These are phyloP conservation scores for Acanthamoeba lenticulata DNA, from an alignment of 208 protist genomes.

Conservation along the genomic window DNA sequence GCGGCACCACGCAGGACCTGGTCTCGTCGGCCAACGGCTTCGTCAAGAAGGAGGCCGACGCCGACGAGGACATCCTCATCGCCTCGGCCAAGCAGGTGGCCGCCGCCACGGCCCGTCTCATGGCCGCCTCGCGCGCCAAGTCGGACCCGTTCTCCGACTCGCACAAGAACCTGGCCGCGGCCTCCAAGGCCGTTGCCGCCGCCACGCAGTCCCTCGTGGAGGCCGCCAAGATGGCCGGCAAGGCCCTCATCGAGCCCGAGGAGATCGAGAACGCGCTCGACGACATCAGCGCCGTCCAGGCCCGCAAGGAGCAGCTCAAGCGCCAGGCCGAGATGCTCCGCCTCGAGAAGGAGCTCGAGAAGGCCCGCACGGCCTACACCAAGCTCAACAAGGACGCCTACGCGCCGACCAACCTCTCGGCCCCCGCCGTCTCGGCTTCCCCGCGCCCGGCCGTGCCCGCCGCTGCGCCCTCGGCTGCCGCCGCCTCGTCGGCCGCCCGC, in stretches of 20 bases:
- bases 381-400: constrained; percentile 70
- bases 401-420: constrained; percentile 20
- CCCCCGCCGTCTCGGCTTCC: not conserved
- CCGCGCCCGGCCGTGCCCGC: not conserved
- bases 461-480: not conserved
- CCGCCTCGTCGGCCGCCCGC: not conserved
- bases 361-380: constrained; percentile 29
- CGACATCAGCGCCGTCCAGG: constrained; percentile 55
- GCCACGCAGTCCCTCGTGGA: constrained; percentile 62
- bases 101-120: constrained; percentile 62
- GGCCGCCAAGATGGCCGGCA: constrained; percentile 67
- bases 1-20: constrained; percentile 54
- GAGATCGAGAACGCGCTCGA: constrained; percentile 35
- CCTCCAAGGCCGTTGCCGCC: constrained; percentile 64
- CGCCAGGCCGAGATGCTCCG: constrained; percentile 52
- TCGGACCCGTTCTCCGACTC: constrained; percentile 66
- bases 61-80: constrained; percentile 69
- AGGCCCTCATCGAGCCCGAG: constrained; percentile 45
- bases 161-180: constrained; percentile 65
- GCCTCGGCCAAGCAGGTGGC: constrained; percentile 57
- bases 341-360: constrained; percentile 64
- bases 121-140: constrained; percentile 67
- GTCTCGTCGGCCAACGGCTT: constrained; percentile 67
- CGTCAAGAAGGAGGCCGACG: constrained; percentile 68
- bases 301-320: constrained; percentile 62